Conservation (phyloP, 2,329 filamentous ascomycete species). For the Pleoardoris graminearum region DNA sequence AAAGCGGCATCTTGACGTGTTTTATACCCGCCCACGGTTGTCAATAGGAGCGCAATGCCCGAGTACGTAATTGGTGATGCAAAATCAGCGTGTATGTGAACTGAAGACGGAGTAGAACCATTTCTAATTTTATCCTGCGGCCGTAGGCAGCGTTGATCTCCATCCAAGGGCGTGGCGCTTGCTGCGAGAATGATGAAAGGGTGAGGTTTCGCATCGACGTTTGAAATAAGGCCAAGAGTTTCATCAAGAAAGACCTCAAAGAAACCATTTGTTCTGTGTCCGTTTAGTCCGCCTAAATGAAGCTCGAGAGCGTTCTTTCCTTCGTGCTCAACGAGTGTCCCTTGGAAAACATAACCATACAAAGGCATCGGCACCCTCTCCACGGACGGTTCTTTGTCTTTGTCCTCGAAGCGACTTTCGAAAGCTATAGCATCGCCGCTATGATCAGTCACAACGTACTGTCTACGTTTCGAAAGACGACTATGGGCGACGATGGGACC, state of each 20-base stretch:
- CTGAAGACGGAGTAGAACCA: no score
- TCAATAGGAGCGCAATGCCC: neutral
- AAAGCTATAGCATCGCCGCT: conserved; percentile 11
- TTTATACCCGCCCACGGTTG: neutral
- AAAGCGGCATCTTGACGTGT: neutral
- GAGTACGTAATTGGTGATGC: neutral
- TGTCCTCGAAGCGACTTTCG: neutral
- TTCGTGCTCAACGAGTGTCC: neutral
- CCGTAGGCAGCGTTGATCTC: neutral
- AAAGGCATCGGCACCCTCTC: neutral
- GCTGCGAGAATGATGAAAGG: neutral
- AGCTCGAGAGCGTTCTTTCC: neutral
- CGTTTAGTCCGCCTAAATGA: neutral
- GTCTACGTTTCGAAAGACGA: conserved; percentile 1
- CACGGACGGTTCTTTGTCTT: neutral
- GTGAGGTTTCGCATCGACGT: neutral
- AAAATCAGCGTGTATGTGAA: no score
- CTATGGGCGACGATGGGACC: conserved; percentile 7
- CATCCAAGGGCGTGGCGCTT: neutral
- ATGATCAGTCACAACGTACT: conserved; percentile 14
- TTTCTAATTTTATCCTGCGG: no score
- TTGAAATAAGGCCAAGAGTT: neutral
- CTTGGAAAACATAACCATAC: neutral
- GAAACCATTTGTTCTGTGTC: neutral
- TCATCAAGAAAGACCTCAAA: neutral